phyloP scores from a whole-genome alignment of 2,329 filamentous ascomycete genomes.

The Sporothrix inflata region DNA sequence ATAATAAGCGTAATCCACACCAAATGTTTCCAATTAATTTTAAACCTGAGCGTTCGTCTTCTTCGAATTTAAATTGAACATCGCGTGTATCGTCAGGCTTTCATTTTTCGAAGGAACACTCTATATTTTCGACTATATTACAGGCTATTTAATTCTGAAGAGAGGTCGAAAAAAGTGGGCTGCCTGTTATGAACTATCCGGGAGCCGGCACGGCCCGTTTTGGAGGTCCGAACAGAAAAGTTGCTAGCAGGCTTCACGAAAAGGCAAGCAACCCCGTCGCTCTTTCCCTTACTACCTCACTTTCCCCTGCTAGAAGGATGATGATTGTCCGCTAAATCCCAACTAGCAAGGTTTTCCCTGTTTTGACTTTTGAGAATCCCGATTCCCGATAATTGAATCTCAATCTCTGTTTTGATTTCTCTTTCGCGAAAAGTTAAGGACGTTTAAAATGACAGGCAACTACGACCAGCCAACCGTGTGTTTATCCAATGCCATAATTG shows the following conservation, averaged over 20 bases:
- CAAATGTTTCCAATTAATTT: background rate
- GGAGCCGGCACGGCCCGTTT: constrained; percentile 37
- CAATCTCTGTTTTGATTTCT: background rate
- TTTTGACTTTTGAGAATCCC: background rate
- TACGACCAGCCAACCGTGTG: background rate
- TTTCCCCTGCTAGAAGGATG: background rate
- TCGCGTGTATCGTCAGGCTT: background rate
- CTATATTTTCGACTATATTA: constrained; percentile 3
- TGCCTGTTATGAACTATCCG: constrained; percentile 26
- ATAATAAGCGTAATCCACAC: background rate
- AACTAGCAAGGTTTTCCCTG: constrained; percentile 15
- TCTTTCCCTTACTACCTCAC: constrained; percentile 12
- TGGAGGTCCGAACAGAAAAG: constrained; percentile 27
- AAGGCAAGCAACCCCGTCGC: constrained; percentile 13
- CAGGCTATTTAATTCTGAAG: background rate
- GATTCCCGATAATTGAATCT: background rate
- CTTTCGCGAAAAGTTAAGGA: background rate
- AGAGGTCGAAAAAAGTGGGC: constrained; percentile 17
- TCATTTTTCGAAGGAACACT: background rate
- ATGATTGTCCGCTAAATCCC: constrained; percentile 7
- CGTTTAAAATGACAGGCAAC: background rate
- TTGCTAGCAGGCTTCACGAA: constrained; percentile 11
- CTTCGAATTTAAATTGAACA: background rate
- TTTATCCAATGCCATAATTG: background rate
- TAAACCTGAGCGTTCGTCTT: background rate